Conservation (phyloP, 805 yeast genomes). For the Teunomyces barrocoloradensis region DNA sequence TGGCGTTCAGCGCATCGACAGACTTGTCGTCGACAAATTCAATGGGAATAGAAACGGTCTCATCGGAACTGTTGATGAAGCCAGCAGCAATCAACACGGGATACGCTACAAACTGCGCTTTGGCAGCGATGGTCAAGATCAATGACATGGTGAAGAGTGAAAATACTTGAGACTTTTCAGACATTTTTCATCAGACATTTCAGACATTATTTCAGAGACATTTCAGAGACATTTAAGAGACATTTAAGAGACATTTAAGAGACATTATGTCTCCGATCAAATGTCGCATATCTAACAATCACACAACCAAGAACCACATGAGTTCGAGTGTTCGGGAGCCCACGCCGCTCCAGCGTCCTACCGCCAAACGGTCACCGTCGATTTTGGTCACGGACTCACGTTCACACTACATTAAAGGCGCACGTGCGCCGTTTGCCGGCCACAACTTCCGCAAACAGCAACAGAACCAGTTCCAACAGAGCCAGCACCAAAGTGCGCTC, state of each 20-base stretch:
- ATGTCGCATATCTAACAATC: not conserved
- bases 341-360: conserved; percentile 35
- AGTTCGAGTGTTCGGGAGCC: conserved; percentile 3
- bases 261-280: no score
- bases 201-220: no score
- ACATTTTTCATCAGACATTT: not conserved
- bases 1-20: conserved; percentile 33
- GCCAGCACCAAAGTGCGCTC: conserved; percentile 21
- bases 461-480: conserved; percentile 22
- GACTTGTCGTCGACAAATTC: conserved; percentile 70
- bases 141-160: conserved; percentile 35
- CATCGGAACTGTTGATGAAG: conserved; percentile 52
- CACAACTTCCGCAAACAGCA: conserved; percentile 43
- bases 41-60: conserved; percentile 50
- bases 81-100: conserved; percentile 76
- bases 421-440: conserved; percentile 82
- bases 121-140: conserved; percentile 70
- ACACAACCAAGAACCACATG: not conserved
- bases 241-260: no score
- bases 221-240: no score
- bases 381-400: conserved; percentile 90
- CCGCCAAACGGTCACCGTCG: conserved; percentile 88
- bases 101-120: conserved; percentile 82
- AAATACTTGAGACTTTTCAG: not conserved
- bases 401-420: conserved; percentile 45